These are phyloP conservation scores for Cercospora canescens DNA, from an alignment of 2,329 filamentous ascomycete species.

Conservation along the genomic window DNA sequence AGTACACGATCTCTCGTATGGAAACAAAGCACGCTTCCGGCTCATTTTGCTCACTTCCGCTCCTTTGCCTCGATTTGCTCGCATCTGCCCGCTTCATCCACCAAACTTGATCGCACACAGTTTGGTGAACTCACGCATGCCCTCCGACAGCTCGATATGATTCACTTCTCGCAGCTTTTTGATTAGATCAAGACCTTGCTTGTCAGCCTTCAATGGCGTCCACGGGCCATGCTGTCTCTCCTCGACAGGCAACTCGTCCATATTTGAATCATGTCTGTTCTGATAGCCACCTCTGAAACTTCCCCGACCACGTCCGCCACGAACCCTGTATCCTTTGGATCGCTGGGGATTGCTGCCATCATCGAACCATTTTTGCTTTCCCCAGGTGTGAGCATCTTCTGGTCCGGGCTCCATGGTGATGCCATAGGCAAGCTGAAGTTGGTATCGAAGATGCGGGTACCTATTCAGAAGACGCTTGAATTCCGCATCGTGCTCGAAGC, in stretches of 20 bases:
- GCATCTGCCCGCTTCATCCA: neutral
- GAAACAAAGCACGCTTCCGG: too few relatives aligned
- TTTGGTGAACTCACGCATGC: conserved; percentile 45
- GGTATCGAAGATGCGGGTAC: conserved; percentile 35
- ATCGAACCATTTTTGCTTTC: conserved; percentile 25
- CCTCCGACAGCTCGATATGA: conserved; percentile 39
- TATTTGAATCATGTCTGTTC: neutral
- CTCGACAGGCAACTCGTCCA: conserved; percentile 5
- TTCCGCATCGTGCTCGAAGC: conserved; percentile 36
- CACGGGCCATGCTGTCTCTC: conserved; percentile 35
- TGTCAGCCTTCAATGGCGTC: conserved; percentile 41
- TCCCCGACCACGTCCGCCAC: conserved; percentile 17
- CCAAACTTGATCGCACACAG: conserved; percentile 45
- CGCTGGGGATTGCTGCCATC: conserved; percentile 14
- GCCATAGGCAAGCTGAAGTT: conserved; percentile 37
- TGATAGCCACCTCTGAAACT: neutral
- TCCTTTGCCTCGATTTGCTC: neutral
- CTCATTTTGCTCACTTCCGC: neutral
- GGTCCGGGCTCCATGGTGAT: conserved; percentile 39
- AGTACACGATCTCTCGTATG: too few relatives aligned
- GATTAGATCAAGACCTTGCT: conserved; percentile 33
- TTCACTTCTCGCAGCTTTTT: conserved; percentile 32
- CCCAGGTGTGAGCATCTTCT: conserved; percentile 32
- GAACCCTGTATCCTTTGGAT: conserved; percentile 19
- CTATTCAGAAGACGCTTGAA: conserved; percentile 35